Evolutionary conservation across 257 asterid genomes (phyloP).

Genomic region (Ocimum tenuiflorum): DNA sequence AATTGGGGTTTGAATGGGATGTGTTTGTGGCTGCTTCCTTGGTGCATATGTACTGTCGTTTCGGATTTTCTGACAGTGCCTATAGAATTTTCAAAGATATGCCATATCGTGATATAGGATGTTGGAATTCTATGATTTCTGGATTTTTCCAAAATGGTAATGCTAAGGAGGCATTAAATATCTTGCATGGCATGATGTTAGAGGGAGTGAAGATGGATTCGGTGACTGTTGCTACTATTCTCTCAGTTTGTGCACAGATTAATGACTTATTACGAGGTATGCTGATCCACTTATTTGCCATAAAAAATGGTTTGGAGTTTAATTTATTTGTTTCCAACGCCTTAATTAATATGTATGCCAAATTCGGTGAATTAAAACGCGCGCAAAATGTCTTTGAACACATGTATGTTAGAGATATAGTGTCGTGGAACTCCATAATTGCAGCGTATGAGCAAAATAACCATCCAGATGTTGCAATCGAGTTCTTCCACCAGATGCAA

Average conservation of each 20-base stretch:
- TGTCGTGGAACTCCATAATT: constrained; percentile 77
- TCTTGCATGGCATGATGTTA: constrained; percentile 56
- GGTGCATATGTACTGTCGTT: constrained; percentile 81
- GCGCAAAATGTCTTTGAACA: constrained; percentile 49
- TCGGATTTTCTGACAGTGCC: constrained; percentile 43
- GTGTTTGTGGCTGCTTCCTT: constrained; percentile 75
- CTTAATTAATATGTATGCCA: constrained; percentile 75
- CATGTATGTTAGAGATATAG: constrained; percentile 48
- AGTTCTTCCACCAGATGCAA: constrained; percentile 51
- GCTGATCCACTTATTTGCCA: constrained; percentile 50
- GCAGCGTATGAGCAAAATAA: constrained; percentile 76
- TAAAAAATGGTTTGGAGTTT: constrained; percentile 61
- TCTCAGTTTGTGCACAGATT: constrained; percentile 61
- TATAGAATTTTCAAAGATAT: constrained; percentile 49
- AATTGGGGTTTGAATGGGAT: constrained; percentile 70
- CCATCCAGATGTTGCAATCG: constrained; percentile 37
- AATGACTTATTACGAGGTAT: constrained; percentile 43
- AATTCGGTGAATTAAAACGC: constrained; percentile 45
- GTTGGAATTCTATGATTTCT: constrained; percentile 89
- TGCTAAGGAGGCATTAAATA: constrained; percentile 42
- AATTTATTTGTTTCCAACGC: constrained; percentile 68
- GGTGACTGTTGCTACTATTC: constrained; percentile 56
- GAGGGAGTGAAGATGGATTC: constrained; percentile 59
- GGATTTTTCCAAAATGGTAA: constrained; percentile 71
- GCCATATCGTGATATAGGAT: constrained; percentile 80